phyloP scores from a whole-genome alignment of 1,139 yeast species.

The Pichia cactophila region DNA sequence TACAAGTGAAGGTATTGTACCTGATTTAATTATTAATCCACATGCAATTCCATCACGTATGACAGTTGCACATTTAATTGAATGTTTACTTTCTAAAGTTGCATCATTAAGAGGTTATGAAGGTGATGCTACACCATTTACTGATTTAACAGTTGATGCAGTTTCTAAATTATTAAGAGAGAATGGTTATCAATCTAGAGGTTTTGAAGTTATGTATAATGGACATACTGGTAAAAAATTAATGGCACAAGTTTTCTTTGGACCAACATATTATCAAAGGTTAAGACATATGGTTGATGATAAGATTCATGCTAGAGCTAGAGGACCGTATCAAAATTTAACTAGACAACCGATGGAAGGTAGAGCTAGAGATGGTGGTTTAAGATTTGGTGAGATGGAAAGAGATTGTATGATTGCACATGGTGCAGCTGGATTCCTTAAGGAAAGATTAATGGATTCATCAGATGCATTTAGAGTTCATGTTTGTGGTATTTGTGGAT shows the following conservation, averaged over 20 bases:
- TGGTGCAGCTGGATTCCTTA: conserved; percentile 96
- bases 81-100: conserved; percentile 91
- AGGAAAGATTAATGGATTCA: conserved; percentile 97
- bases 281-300: conserved; percentile 99
- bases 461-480: conserved; percentile 98
- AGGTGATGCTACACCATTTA: conserved; percentile 98
- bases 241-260: conserved; percentile 97
- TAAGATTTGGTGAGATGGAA: conserved; percentile 99
- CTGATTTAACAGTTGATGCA: conserved; percentile 97
- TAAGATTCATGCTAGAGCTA: conserved; percentile 97
- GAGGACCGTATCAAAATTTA: conserved; percentile 97
- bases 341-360: conserved; percentile 99
- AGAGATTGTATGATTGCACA: conserved; percentile 99
- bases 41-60: conserved; percentile 99
- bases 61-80: conserved; percentile 99
- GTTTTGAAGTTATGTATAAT: conserved; percentile 96
- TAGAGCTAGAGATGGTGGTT: conserved; percentile 98
- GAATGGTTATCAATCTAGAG: conserved; percentile 96
- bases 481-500: conserved; percentile 95
- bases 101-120: conserved; percentile 92
- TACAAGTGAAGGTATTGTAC: conserved; percentile 92
- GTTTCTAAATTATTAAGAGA: conserved; percentile 85
- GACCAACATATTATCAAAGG: conserved; percentile 98
- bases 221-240: conserved; percentile 98
- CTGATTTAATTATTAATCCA: conserved; percentile 94